Evolutionary conservation across 495 filamentous ascomycete genomes (phyloP).

Genomic region (Lentithecium fluviatile): DNA sequence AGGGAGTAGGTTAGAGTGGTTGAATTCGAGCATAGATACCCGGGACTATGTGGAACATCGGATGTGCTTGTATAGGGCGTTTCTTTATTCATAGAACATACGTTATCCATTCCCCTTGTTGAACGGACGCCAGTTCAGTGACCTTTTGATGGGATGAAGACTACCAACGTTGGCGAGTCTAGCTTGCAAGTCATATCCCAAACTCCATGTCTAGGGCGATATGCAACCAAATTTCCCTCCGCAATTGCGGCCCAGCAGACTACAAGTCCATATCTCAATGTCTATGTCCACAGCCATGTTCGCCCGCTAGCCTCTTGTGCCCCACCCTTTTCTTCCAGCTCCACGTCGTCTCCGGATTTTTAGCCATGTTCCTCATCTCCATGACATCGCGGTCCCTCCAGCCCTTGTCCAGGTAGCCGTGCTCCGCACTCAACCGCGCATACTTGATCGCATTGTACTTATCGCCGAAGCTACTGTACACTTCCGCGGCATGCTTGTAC

Average conservation of each 20-base stretch:
- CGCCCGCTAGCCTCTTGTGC: neutral
- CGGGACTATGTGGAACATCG: neutral
- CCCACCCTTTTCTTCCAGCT: slow-evolving; percentile 32
- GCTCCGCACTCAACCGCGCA: slow-evolving; percentile 24
- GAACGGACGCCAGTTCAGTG: too few species aligned
- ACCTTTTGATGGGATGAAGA: too few species aligned
- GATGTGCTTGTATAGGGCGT: too few species aligned
- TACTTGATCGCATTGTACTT: slow-evolving; percentile 22
- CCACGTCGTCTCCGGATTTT: slow-evolving; percentile 25
- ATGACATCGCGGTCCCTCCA: slow-evolving; percentile 20
- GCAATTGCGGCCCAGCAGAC: too few species aligned
- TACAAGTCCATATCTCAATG: neutral
- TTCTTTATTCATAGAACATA: too few species aligned
- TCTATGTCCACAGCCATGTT: slow-evolving; percentile 2
- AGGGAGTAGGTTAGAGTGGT: neutral
- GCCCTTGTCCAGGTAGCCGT: slow-evolving; percentile 21
- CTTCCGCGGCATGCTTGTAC: slow-evolving; percentile 34
- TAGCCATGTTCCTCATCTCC: slow-evolving; percentile 21
- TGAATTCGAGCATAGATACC: slow-evolving; percentile 2
- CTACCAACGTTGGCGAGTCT: too few species aligned
- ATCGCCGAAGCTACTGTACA: slow-evolving; percentile 29
- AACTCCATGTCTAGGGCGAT: too few species aligned
- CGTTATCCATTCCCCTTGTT: too few species aligned
- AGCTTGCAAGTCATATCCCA: too few species aligned
- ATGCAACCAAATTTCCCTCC: too few species aligned